These are phyloP conservation scores for Acaromyces ingoldii DNA, from an alignment of 1,284 basidiomycete genomes.

Conservation along the genomic window DNA sequence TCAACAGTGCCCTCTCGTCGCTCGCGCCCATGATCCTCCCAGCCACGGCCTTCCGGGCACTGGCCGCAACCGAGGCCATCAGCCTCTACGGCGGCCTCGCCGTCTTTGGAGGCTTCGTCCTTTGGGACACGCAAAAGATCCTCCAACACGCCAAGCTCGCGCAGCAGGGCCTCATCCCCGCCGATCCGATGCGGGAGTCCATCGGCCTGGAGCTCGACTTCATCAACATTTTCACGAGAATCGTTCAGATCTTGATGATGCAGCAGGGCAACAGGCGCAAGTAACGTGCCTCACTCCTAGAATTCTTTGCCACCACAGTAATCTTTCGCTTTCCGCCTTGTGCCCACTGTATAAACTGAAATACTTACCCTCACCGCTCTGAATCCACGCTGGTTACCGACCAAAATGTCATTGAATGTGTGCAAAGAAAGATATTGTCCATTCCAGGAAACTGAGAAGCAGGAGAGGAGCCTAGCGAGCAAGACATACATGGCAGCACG, in stretches of 20 bases:
- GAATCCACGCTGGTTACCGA: no score
- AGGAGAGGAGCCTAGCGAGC: no score
- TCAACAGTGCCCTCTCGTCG: slow-evolving; percentile 62
- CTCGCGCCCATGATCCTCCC: slow-evolving; percentile 82
- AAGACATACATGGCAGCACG: no score
- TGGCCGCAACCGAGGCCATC: slow-evolving; percentile 72
- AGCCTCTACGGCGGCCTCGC: slow-evolving; percentile 74
- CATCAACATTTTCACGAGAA: slow-evolving; percentile 72
- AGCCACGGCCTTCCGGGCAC: slow-evolving; percentile 65
- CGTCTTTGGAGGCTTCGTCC: slow-evolving; percentile 78
- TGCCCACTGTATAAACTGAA: no score
- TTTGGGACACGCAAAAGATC: slow-evolving; percentile 81
- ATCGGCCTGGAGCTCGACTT: slow-evolving; percentile 73
- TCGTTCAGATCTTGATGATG: slow-evolving; percentile 72
- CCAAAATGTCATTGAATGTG: no score
- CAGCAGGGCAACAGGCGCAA: slow-evolving; percentile 49
- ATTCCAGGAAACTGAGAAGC: no score
- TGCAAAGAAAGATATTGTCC: no score
- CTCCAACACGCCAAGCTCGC: slow-evolving; percentile 70
- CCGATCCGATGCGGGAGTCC: slow-evolving; percentile 74
- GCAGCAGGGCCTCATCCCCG: slow-evolving; percentile 63
- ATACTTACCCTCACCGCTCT: no score
- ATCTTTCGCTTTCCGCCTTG: no score
- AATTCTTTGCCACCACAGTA: no score
- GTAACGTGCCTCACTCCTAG: no score